Conservation (phyloP, 2,329 filamentous ascomycete species). For the Cadophora malorum region DNA sequence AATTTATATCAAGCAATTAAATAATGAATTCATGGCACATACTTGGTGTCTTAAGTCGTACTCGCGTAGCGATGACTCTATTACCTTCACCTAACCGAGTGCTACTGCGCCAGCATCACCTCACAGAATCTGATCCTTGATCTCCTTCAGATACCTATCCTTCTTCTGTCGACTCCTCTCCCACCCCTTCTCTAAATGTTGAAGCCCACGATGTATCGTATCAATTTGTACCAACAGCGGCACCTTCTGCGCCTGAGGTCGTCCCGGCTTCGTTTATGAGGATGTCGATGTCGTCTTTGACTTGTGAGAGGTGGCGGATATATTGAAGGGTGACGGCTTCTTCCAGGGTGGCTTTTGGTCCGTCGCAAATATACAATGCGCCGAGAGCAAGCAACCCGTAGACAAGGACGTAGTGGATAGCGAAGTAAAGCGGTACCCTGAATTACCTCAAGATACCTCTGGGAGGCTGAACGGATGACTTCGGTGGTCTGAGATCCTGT, state of each 20-base stretch:
- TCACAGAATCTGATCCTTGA: background rate
- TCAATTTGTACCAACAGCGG: conserved; percentile 1
- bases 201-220: background rate
- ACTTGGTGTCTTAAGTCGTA: too few relatives aligned
- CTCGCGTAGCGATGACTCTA: too few relatives aligned
- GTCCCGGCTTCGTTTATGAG: background rate
- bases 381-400: background rate
- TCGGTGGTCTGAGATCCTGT: too few relatives aligned
- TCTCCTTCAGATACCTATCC: background rate
- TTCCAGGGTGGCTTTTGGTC: background rate
- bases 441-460: background rate
- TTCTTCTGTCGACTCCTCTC: background rate
- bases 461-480: background rate
- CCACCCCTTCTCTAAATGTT: background rate
- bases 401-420: background rate
- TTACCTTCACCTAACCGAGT: too few relatives aligned
- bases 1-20: too few relatives aligned
- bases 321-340: background rate
- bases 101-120: background rate
- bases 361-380: background rate
- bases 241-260: background rate
- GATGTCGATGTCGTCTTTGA: background rate
- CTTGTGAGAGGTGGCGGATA: background rate
- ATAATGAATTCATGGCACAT: too few relatives aligned
- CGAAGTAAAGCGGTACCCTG: background rate